Base-by-base conservation (phyloP, 352 stramenopile genomes). In the Phytophthora quininea region DNA sequence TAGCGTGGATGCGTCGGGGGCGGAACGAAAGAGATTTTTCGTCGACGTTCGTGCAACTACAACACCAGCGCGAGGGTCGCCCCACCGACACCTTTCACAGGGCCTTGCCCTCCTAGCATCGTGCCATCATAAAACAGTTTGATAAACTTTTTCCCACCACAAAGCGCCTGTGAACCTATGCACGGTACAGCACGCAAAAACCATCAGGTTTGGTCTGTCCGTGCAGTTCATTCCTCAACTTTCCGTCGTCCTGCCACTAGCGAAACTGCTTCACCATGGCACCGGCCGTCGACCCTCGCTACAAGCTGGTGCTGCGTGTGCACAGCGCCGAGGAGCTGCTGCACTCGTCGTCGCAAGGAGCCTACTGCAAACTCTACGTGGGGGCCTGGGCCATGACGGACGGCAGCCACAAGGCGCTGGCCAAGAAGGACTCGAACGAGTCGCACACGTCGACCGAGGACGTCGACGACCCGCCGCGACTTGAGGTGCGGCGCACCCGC, bases 311-410 rank as follows among this genome's bases (percentile, higher is more conserved):
- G 51, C 54, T 91, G 45, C 79, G 80, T 37, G 76, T 91, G 19
- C 68, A 86, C 69, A 85, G 77, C 59, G 82, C 73, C 35, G 73
- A 82, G 58, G 64, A 79, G 37, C 62, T 91, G 46, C 67, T 76
- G 32, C 67, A 76, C 51, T 80, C 73, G 30, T 85, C 72, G 27
- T 87, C 78, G 3, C 78, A 85, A n/a, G 82, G 82, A 45, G 69
- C 80, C 1, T 91, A 91, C 59, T 89, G 80, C 67, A 91, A 91
- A 52, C 69, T 91, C 27, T 91, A 91, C 47, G 57, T 91, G 24
- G 78, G 80, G 31, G 60, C 80, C 19, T 69, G 70, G n/a, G 35
- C 73, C 29, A 80, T 88, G 76, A 64, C 76, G 24, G 71, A 88
- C 29, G 82, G 82, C 62, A 78, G 64, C 29, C 77, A 83, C 38